These are phyloP conservation scores for Paraphysoderma sedebokerense DNA, from an alignment of 371 early-diverging fungal species.

Conservation along the genomic window DNA sequence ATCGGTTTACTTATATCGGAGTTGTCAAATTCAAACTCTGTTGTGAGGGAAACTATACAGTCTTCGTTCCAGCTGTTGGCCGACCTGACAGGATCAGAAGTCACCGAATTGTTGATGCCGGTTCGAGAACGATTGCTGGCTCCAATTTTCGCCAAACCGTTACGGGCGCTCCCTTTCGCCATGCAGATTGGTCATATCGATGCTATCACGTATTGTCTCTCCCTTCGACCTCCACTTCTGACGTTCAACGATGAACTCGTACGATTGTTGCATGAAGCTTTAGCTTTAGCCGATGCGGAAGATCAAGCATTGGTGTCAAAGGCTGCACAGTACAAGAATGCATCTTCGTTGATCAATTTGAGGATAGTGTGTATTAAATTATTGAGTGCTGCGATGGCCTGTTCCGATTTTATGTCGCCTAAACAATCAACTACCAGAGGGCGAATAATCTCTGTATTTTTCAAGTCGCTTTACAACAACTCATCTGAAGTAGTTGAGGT, in stretches of 20 bases:
- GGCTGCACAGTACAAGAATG: slow-evolving; percentile 62
- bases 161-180: slow-evolving; percentile 85
- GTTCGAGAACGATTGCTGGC: slow-evolving; percentile 69
- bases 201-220: slow-evolving; percentile 89
- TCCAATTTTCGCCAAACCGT: slow-evolving; percentile 91
- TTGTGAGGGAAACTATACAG: slow-evolving; percentile 80
- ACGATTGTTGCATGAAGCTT: slow-evolving; percentile 74
- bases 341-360: slow-evolving; percentile 60
- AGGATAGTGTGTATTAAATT: slow-evolving; percentile 90
- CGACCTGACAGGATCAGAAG: slow-evolving; percentile 49
- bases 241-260: slow-evolving; percentile 83
- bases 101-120: slow-evolving; percentile 70
- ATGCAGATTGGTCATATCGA: slow-evolving; percentile 97
- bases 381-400: slow-evolving; percentile 81
- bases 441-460: slow-evolving; percentile 90
- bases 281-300: slow-evolving; percentile 92
- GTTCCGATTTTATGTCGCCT: slow-evolving; percentile 54
- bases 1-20: slow-evolving; percentile 76
- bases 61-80: slow-evolving; percentile 62
- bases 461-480: slow-evolving; percentile 88
- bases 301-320: slow-evolving; percentile 84
- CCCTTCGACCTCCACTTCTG: slow-evolving; percentile 75
- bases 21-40: slow-evolving; percentile 73
- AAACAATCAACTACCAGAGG: slow-evolving; percentile 57
- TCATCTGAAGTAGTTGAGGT: slow-evolving; percentile 85